phyloP scores from a whole-genome alignment of 441 rosid species.

The Gossypium trilobum region DNA sequence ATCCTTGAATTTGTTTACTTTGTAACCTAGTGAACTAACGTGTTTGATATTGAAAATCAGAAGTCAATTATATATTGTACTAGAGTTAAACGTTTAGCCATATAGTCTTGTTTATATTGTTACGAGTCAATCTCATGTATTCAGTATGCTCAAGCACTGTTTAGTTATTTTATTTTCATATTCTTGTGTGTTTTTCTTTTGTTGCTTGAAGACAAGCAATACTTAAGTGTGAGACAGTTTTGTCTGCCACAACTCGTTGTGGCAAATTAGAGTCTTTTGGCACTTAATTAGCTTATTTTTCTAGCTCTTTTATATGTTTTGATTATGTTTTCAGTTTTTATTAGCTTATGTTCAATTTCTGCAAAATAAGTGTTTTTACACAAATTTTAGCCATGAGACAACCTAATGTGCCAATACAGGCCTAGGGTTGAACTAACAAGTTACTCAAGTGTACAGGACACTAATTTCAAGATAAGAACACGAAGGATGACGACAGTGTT shows the following conservation, averaged over 20 bases:
- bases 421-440: background rate
- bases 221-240: background rate
- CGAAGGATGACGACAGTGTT: background rate
- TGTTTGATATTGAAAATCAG: background rate
- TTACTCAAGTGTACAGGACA: background rate
- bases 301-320: background rate
- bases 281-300: background rate
- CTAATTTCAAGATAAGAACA: background rate
- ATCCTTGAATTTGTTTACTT: background rate
- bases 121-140: background rate
- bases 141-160: background rate
- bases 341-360: background rate
- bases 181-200: background rate
- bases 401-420: background rate
- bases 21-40: background rate
- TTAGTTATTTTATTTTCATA: background rate
- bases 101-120: background rate
- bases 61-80: too few relatives aligned
- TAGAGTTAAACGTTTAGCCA: background rate
- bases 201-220: background rate
- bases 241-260: background rate
- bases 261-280: background rate
- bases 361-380: background rate
- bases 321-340: background rate
- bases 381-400: background rate